Evolutionary conservation across 768 basidiomycete genomes (phyloP).

Genomic region (Agaricus blazei): DNA sequence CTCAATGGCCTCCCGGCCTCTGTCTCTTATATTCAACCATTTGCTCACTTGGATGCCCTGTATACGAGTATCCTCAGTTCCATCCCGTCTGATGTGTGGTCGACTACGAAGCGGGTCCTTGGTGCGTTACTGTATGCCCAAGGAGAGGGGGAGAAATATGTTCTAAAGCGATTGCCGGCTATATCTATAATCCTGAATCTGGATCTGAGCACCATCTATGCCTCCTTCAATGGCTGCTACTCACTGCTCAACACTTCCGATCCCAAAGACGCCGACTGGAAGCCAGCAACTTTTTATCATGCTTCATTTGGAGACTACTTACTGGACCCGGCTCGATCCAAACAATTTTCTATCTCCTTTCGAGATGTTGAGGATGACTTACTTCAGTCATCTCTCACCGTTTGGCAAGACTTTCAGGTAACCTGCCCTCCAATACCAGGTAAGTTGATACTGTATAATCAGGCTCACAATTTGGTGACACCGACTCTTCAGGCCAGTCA

Average conservation of each 20-base stretch:
- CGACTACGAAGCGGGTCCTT: not conserved
- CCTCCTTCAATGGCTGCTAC: not conserved
- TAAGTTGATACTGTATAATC: too few relatives aligned
- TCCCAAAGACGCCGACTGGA: too few relatives aligned
- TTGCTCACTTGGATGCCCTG: not conserved
- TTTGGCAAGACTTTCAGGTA: too few relatives aligned
- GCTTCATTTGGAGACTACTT: slow-evolving; percentile 34
- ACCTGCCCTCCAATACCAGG: too few relatives aligned
- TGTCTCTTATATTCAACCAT: too few relatives aligned
- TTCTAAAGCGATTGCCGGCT: not conserved
- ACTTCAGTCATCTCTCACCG: too few relatives aligned
- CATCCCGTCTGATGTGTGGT: not conserved
- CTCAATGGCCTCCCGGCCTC: too few relatives aligned
- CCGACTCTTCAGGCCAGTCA: too few relatives aligned
- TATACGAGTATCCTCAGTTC: not conserved
- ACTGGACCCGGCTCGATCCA: not conserved
- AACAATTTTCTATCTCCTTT: slow-evolving; percentile 9
- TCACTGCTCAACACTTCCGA: not conserved
- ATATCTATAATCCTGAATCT: not conserved
- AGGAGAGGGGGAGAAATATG: too few relatives aligned
- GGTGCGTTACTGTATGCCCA: not conserved
- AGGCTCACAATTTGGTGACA: too few relatives aligned
- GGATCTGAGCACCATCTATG: not conserved
- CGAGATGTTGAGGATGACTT: not conserved
- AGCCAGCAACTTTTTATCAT: not conserved